Conservation (phyloP, 768 basidiomycete species). For the Amyloporia xantha region DNA sequence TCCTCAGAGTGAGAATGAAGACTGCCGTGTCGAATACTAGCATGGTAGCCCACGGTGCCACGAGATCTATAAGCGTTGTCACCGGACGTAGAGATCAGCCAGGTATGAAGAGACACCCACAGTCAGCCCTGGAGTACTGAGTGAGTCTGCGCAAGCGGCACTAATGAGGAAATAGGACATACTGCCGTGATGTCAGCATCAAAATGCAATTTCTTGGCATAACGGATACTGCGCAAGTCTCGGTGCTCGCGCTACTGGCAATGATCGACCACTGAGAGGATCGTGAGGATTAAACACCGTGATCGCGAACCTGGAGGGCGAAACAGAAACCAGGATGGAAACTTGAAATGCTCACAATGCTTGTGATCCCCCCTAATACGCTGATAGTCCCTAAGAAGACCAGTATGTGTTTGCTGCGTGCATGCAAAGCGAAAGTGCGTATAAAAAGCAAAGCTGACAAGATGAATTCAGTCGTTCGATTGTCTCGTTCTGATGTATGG, state of each 20-base stretch:
- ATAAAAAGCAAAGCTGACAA: constrained; percentile 15
- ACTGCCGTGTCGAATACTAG: constrained; percentile 14
- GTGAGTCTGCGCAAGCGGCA: background rate
- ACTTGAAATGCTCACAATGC: background rate
- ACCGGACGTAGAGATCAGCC: background rate
- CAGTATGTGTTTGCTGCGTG: constrained; percentile 17
- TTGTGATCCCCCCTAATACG: constrained; percentile 1
- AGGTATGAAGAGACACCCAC: background rate
- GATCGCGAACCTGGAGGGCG: too few species aligned
- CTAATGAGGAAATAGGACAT: background rate
- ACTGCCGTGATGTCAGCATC: background rate
- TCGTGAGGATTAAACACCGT: background rate
- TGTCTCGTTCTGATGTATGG: background rate
- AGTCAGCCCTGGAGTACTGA: background rate
- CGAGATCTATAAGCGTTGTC: constrained; percentile 9
- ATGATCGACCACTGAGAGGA: background rate
- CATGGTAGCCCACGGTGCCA: constrained; percentile 11
- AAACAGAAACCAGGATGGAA: too few species aligned
- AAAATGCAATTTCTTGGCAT: background rate
- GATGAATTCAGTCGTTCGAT: background rate
- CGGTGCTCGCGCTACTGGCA: background rate
- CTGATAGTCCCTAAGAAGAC: constrained; percentile 1
- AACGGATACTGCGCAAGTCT: background rate
- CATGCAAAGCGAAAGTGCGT: constrained; percentile 21
- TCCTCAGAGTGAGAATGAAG: constrained; percentile 9